Conservation (phyloP, 495 filamentous ascomycete species). For the Penicillium flavigenum region DNA sequence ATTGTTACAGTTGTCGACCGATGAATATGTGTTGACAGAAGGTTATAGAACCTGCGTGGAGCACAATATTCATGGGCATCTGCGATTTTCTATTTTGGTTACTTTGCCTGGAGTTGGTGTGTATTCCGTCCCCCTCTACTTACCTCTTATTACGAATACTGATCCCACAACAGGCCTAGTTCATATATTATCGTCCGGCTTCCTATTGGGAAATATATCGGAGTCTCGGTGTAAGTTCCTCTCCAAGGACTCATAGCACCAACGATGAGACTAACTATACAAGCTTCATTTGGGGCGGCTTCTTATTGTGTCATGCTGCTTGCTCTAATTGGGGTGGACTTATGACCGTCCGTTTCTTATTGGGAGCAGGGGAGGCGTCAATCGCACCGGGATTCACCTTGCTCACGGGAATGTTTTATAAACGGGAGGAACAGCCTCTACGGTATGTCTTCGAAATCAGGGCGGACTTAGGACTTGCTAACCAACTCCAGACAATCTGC, state of each 20-base stretch:
- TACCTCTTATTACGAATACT: background rate
- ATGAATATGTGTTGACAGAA: conserved; percentile 1
- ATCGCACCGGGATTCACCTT: conserved; percentile 37
- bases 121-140: background rate
- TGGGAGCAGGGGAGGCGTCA: conserved; percentile 57
- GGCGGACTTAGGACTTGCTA: background rate
- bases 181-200: conserved; percentile 55
- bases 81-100: conserved; percentile 52
- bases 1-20: no score
- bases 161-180: conserved; percentile 31
- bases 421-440: conserved; percentile 48
- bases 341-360: conserved; percentile 51
- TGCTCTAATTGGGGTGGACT: conserved; percentile 51
- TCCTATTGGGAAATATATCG: conserved; percentile 53
- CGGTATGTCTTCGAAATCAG: conserved; percentile 30
- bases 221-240: conserved; percentile 34
- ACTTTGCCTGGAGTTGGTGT: conserved; percentile 49
- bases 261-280: conserved; percentile 8
- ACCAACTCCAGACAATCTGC: conserved; percentile 25
- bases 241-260: background rate
- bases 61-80: conserved; percentile 50
- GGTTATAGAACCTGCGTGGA: conserved; percentile 33
- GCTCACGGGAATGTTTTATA: conserved; percentile 55
- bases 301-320: conserved; percentile 45
- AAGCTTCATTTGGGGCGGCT: conserved; percentile 39